phyloP scores from a whole-genome alignment of 805 yeast genomes.

The Ogataea chonburiensis region DNA sequence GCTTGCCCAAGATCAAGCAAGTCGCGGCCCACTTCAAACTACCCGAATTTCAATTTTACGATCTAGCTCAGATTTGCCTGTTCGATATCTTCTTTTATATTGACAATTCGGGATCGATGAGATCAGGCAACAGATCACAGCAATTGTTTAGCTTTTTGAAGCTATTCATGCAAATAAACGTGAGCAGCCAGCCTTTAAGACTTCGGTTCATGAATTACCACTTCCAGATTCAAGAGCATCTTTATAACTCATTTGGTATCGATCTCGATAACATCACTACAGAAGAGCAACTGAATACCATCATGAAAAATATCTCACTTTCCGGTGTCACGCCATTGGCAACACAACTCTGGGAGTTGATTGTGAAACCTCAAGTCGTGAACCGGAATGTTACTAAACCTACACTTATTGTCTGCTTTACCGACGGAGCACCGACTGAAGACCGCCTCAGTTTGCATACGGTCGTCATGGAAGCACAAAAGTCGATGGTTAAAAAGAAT shows the following conservation, averaged over 20 bases:
- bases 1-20: slow-evolving; percentile 23
- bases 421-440: slow-evolving; percentile 28
- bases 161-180: slow-evolving; percentile 23
- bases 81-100: slow-evolving; percentile 23
- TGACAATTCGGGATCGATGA: slow-evolving; percentile 29
- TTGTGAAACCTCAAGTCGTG: slow-evolving; percentile 23
- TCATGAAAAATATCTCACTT: slow-evolving; percentile 18
- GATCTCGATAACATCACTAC: slow-evolving; percentile 22
- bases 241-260: slow-evolving; percentile 7
- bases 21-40: slow-evolving; percentile 21
- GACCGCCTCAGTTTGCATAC: slow-evolving; percentile 15
- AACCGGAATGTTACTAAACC: slow-evolving; percentile 19
- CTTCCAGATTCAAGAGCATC: slow-evolving; percentile 12
- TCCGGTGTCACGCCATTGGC: slow-evolving; percentile 27
- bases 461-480: slow-evolving; percentile 18
- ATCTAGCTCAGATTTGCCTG: slow-evolving; percentile 24
- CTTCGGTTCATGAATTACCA: slow-evolving; percentile 26
- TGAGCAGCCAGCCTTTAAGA: slow-evolving; percentile 23
- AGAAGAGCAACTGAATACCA: slow-evolving; percentile 18
- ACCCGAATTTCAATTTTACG: slow-evolving; percentile 24
- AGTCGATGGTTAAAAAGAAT: slow-evolving; percentile 9
- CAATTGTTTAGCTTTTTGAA: slow-evolving; percentile 22
- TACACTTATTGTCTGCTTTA: slow-evolving; percentile 21
- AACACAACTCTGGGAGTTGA: slow-evolving; percentile 17
- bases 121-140: slow-evolving; percentile 18